phyloP scores from a whole-genome alignment of 345 rosid genomes.

The Noccaea bulbosa region DNA sequence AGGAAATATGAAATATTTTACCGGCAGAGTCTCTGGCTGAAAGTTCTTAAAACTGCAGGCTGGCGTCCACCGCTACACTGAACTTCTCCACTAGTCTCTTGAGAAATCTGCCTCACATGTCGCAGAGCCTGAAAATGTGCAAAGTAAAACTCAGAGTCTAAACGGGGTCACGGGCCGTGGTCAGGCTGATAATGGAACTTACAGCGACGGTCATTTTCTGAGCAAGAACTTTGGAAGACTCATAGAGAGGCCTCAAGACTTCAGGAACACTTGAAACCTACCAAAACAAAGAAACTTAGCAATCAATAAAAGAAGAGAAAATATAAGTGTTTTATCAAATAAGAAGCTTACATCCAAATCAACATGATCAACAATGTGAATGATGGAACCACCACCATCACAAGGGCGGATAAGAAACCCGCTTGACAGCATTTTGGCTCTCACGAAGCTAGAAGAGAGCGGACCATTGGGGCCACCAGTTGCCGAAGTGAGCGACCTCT shows the following conservation, averaged over 20 bases:
- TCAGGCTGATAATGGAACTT: conserved; percentile 31
- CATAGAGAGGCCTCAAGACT: conserved; percentile 93
- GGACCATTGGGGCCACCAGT: conserved; percentile 84
- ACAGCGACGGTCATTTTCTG: conserved; percentile 95
- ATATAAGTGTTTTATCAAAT: background rate
- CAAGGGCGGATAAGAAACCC: conserved; percentile 94
- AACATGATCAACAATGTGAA: conserved; percentile 96
- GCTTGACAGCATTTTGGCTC: conserved; percentile 93
- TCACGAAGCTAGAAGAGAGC: conserved; percentile 68
- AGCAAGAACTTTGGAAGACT: conserved; percentile 91
- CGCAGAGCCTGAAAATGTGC: conserved; percentile 69
- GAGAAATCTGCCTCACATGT: conserved; percentile 88
- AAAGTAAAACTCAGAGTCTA: conserved; percentile 6
- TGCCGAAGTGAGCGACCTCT: conserved; percentile 79
- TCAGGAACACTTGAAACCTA: conserved; percentile 97
- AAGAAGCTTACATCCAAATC: conserved; percentile 77
- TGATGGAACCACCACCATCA: conserved; percentile 94
- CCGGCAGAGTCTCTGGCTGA: conserved; percentile 94
- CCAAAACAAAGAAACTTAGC: conserved; percentile 4
- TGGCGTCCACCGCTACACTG: conserved; percentile 94
- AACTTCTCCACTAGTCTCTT: conserved; percentile 89
- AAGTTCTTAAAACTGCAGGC: conserved; percentile 93
- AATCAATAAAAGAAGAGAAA: background rate
- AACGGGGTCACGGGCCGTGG: background rate
- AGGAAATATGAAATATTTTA: conserved; percentile 28